These are phyloP conservation scores for Alternaria arbusti DNA, from an alignment of 2,329 filamentous ascomycete species.

Conservation along the genomic window DNA sequence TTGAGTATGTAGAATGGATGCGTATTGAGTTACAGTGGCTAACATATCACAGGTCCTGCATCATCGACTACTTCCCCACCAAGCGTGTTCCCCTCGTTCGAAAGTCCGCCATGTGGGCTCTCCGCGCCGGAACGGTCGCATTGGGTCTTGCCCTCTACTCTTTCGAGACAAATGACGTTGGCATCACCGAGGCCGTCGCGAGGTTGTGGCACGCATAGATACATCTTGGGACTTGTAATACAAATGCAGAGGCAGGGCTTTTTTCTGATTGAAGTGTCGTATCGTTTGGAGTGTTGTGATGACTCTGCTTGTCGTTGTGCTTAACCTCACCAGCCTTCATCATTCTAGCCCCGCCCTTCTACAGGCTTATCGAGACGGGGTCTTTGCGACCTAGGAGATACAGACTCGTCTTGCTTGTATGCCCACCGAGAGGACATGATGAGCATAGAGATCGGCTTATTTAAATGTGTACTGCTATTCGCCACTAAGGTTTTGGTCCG, in stretches of 20 bases:
- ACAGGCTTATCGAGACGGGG: background rate
- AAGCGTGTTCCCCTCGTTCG: slow-evolving; percentile 71
- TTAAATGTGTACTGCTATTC: background rate
- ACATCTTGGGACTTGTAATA: background rate
- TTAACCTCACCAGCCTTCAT: background rate
- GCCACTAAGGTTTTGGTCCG: background rate
- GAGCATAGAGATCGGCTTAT: background rate
- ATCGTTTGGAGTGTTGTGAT: background rate
- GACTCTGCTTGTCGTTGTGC: background rate
- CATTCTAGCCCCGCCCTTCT: background rate
- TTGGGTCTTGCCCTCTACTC: slow-evolving; percentile 93
- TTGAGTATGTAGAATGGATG: slow-evolving; percentile 66
- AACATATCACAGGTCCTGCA: slow-evolving; percentile 62
- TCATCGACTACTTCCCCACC: slow-evolving; percentile 89
- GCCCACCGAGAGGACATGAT: background rate
- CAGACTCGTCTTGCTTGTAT: background rate
- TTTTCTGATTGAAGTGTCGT: background rate
- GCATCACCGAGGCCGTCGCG: slow-evolving; percentile 86
- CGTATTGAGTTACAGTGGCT: slow-evolving; percentile 3
- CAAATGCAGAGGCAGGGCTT: background rate
- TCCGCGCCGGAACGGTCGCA: slow-evolving; percentile 78
- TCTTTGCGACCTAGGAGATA: background rate
- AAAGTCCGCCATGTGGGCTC: slow-evolving; percentile 74
- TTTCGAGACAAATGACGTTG: slow-evolving; percentile 98
- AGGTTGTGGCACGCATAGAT: slow-evolving; percentile 82